phyloP scores from a whole-genome alignment of 2,329 filamentous ascomycete genomes.

The Calonectria multiphialidica region DNA sequence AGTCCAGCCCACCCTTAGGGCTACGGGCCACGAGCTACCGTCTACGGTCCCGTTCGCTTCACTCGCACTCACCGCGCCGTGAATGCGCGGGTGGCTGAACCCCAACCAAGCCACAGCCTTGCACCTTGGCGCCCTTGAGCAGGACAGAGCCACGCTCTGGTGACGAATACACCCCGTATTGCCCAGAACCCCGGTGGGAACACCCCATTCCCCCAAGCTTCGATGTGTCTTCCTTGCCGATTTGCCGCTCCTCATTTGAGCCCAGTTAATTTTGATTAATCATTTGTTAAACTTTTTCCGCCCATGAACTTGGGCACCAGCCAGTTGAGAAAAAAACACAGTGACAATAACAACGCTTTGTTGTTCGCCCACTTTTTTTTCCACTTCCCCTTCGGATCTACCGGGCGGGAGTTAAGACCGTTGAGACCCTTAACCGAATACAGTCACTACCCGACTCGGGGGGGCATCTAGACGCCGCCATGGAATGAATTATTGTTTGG shows the following conservation, averaged over 20 bases:
- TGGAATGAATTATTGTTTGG: slow-evolving; percentile 1
- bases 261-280: slow-evolving; percentile 2
- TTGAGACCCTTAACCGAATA: not conserved
- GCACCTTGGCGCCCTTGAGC: not conserved
- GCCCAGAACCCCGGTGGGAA: not conserved
- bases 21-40: not conserved
- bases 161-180: slow-evolving; percentile 30
- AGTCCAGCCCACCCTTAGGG: slow-evolving; percentile 5
- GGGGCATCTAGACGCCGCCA: not conserved
- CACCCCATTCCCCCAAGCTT: not conserved
- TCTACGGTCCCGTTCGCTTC: not conserved
- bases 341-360: not conserved
- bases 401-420: not conserved
- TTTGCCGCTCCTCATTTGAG: slow-evolving; percentile 4
- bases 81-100: slow-evolving; percentile 14
- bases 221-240: not conserved
- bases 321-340: not conserved
- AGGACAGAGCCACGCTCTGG: slow-evolving; percentile 18
- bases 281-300: slow-evolving; percentile 6
- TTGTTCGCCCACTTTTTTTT: not conserved
- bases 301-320: not conserved
- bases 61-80: not conserved
- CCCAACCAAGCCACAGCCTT: slow-evolving; percentile 19
- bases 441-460: not conserved
- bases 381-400: not conserved